phyloP scores from a whole-genome alignment of 2,329 filamentous ascomycete genomes.

The Venturia effusa region DNA sequence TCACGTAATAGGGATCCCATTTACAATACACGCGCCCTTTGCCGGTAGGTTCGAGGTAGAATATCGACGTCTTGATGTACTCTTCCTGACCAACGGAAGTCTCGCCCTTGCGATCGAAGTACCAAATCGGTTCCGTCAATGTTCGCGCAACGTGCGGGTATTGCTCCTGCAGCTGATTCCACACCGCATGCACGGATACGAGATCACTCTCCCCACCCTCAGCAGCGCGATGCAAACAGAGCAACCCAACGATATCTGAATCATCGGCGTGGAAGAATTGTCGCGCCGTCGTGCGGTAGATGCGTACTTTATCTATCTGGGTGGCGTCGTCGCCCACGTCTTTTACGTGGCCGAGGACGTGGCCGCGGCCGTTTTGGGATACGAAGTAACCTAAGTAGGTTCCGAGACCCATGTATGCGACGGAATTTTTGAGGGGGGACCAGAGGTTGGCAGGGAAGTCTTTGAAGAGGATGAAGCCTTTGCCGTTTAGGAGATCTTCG shows the following conservation, averaged over 20 bases:
- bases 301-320: constrained; percentile 77
- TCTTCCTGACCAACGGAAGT: constrained; percentile 61
- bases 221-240: constrained; percentile 67
- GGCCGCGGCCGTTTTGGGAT: constrained; percentile 72
- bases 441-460: constrained; percentile 67
- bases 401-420: constrained; percentile 81
- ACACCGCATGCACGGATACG: constrained; percentile 67
- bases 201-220: constrained; percentile 80
- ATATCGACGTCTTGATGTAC: constrained; percentile 60
- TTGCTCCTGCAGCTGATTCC: constrained; percentile 66
- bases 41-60: constrained; percentile 60
- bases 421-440: constrained; percentile 68
- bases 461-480: constrained; percentile 86
- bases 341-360: constrained; percentile 83
- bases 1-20: constrained; percentile 84
- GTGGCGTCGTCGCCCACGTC: constrained; percentile 72
- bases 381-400: constrained; percentile 83
- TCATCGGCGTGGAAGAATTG: constrained; percentile 85
- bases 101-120: constrained; percentile 87
- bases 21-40: constrained; percentile 53
- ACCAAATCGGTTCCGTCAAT: constrained; percentile 72
- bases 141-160: constrained; percentile 68
- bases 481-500: constrained; percentile 64
- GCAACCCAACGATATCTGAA: constrained; percentile 68
- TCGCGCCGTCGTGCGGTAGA: constrained; percentile 77